phyloP scores from a whole-genome alignment of 148 eudicot genomes.

The Vaccinium corymbosum region DNA sequence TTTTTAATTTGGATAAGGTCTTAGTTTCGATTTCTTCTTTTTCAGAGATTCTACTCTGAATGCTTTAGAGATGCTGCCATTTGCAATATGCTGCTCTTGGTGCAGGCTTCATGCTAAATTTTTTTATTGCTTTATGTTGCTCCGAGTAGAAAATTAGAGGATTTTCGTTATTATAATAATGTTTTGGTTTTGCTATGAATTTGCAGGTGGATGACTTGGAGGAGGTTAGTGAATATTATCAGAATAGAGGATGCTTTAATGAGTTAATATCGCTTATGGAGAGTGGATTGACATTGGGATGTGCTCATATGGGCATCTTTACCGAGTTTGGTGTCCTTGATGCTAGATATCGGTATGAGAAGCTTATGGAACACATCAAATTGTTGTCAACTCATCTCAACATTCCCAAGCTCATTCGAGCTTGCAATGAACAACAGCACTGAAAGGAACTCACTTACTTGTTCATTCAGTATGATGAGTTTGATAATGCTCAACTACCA shows the following conservation, averaged over 20 bases:
- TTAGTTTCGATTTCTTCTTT: background rate
- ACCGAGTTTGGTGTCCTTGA: slow-evolving; percentile 95
- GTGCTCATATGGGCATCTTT: slow-evolving; percentile 98
- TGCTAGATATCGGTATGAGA: slow-evolving; percentile 93
- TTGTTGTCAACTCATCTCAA: slow-evolving; percentile 91
- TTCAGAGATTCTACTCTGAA: background rate
- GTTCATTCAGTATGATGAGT: slow-evolving; percentile 93
- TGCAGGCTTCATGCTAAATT: background rate
- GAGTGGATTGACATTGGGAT: slow-evolving; percentile 94
- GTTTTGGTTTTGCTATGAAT: background rate
- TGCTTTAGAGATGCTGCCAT: background rate
- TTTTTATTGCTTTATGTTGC: background rate
- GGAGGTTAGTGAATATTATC: slow-evolving; percentile 88
- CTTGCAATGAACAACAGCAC: slow-evolving; percentile 96
- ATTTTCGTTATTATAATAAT: background rate
- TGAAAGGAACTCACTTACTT: slow-evolving; percentile 91
- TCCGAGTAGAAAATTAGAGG: background rate
- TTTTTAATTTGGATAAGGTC: background rate
- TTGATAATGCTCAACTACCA: slow-evolving; percentile 96
- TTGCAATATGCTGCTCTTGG: background rate
- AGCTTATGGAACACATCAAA: slow-evolving; percentile 98
- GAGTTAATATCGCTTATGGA: slow-evolving; percentile 92
- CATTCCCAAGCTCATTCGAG: slow-evolving; percentile 94
- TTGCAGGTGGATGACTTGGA: slow-evolving; percentile 88
- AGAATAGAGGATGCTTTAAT: slow-evolving; percentile 89